Conservation (phyloP, 2,329 filamentous ascomycete genomes). For the Colletotrichum sp. region DNA sequence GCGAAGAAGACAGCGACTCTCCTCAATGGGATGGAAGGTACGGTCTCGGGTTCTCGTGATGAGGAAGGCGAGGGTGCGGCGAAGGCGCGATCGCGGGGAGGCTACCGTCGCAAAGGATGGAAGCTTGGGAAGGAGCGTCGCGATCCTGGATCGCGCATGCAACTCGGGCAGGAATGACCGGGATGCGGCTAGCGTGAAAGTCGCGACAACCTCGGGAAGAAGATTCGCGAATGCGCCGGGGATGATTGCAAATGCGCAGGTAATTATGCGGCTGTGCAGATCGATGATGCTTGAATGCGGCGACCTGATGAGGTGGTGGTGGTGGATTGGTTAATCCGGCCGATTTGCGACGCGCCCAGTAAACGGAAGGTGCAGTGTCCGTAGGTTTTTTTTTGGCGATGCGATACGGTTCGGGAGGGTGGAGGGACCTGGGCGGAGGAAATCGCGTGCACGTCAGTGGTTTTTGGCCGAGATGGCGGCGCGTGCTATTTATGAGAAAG, state of each 20-base stretch:
- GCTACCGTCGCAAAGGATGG: not conserved
- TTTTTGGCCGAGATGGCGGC: constrained; percentile 46
- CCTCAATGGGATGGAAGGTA: not conserved
- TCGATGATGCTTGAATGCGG: not conserved
- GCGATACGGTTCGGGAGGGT: constrained; percentile 11
- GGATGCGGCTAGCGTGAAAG: not conserved
- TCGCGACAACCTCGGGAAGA: not conserved
- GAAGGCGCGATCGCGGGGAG: not conserved
- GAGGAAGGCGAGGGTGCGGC: not conserved
- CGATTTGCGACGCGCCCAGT: not conserved
- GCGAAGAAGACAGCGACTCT: not conserved
- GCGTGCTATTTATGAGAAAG: constrained; percentile 52
- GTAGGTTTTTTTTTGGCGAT: constrained; percentile 5
- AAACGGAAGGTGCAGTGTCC: not conserved
- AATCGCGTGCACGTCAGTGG: constrained; percentile 52
- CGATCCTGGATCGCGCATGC: not conserved
- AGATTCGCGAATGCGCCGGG: not conserved
- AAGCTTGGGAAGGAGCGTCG: not conserved
- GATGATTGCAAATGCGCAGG: not conserved
- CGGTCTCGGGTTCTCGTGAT: not conserved
- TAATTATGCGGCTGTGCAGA: not conserved
- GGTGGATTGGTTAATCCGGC: constrained; percentile 11
- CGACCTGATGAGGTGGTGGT: not conserved
- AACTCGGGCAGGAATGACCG: not conserved
- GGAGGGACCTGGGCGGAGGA: constrained; percentile 42